Evolutionary conservation across 257 asterid genomes (phyloP).

Genomic region (Solanum arcanum): DNA sequence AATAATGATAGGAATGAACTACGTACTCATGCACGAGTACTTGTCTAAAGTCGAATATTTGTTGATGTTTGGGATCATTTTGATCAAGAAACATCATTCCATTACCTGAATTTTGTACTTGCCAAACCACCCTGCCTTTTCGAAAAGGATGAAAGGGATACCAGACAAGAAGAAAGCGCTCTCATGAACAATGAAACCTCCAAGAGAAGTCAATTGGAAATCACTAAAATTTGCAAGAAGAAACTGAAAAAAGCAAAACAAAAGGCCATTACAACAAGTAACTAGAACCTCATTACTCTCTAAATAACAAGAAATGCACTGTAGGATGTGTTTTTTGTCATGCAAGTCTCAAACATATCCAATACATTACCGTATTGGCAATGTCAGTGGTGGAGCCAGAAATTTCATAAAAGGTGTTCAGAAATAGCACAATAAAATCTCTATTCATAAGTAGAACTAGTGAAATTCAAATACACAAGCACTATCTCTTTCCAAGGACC

Average conservation of each 20-base stretch:
- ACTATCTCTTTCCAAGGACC: too few relatives aligned
- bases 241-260: constrained; percentile 42
- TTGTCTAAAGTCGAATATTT: not conserved
- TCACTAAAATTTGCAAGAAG: constrained; percentile 68
- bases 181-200: constrained; percentile 91
- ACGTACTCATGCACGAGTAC: not conserved
- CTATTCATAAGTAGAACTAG: too few relatives aligned
- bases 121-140: constrained; percentile 96
- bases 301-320: not conserved
- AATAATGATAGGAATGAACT: not conserved
- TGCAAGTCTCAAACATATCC: too few relatives aligned
- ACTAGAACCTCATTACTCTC: not conserved
- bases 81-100: not conserved
- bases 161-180: constrained; percentile 93
- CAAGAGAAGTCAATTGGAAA: constrained; percentile 89
- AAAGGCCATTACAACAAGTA: not conserved
- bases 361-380: too few relatives aligned
- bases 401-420: too few relatives aligned
- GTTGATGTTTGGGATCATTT: not conserved
- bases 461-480: too few relatives aligned
- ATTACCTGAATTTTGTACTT: constrained; percentile 92
- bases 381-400: too few relatives aligned
- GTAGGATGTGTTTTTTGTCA: not conserved
- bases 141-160: constrained; percentile 68
- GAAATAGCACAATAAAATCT: too few relatives aligned